These are phyloP conservation scores for Triticum turgidum DNA, from an alignment of 176 grass and related monocot species.

Conservation along the genomic window DNA sequence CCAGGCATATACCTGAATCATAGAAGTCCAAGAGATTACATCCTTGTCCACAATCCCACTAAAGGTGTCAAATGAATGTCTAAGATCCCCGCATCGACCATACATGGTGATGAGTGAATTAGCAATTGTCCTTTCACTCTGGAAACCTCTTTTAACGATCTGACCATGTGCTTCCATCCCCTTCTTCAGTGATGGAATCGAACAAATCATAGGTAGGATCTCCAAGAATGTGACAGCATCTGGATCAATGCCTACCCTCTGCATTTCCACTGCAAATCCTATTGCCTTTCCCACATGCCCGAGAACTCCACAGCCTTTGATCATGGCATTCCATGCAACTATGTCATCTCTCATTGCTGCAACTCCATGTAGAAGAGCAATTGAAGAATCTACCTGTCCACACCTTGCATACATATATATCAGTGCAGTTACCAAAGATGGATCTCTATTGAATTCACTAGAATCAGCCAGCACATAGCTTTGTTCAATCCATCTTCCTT, in stretches of 20 bases:
- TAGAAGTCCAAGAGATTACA: conserved; percentile 73
- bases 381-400: conserved; percentile 44
- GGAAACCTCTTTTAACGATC: conserved; percentile 71
- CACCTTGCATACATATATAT: conserved; percentile 81
- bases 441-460: conserved; percentile 43
- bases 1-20: conserved; percentile 77
- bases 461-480: conserved; percentile 32
- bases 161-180: conserved; percentile 60
- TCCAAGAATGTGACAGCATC: conserved; percentile 60
- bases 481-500: conserved; percentile 64
- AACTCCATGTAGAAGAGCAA: conserved; percentile 43
- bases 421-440: conserved; percentile 49
- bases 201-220: conserved; percentile 52
- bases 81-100: conserved; percentile 55
- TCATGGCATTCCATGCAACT: conserved; percentile 72
- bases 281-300: conserved; percentile 49
- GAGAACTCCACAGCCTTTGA: conserved; percentile 65
- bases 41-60: conserved; percentile 52
- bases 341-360: conserved; percentile 48
- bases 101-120: conserved; percentile 78
- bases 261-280: conserved; percentile 52
- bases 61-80: conserved; percentile 48
- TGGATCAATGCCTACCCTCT: conserved; percentile 44
- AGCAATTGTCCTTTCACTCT: conserved; percentile 35
- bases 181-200: conserved; percentile 56